phyloP scores from a whole-genome alignment of 2,329 filamentous ascomycete species.

The Trichoderma sp. region DNA sequence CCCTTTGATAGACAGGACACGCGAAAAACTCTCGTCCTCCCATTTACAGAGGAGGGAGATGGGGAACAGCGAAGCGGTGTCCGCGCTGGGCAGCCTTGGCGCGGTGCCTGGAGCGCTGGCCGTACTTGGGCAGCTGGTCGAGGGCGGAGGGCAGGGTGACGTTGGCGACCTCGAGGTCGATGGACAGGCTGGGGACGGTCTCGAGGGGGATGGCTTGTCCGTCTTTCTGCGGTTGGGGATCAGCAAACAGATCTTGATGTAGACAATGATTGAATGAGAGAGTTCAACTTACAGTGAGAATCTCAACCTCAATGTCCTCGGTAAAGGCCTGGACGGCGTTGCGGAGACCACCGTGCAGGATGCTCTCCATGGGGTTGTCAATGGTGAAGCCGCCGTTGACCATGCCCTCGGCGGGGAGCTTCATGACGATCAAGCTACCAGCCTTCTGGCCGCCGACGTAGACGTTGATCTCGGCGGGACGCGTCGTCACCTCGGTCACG shows the following conservation, averaged over 20 bases:
- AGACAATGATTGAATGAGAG: too few relatives aligned
- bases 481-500: conserved; percentile 40
- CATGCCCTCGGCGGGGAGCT: conserved; percentile 40
- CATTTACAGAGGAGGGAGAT: neutral
- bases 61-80: neutral
- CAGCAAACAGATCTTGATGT: neutral
- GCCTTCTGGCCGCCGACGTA: conserved; percentile 40
- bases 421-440: conserved; percentile 44
- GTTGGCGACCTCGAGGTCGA: conserved; percentile 43
- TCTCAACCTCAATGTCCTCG: conserved; percentile 39
- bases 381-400: conserved; percentile 45
- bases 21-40: too few relatives aligned
- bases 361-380: conserved; percentile 64
- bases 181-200: conserved; percentile 42
- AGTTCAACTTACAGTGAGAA: conserved; percentile 39
- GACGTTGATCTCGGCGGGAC: conserved; percentile 40
- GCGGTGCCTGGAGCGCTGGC: conserved; percentile 26
- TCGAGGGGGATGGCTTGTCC: conserved; percentile 37
- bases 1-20: neutral
- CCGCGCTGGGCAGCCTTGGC: conserved; percentile 12
- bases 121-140: conserved; percentile 38
- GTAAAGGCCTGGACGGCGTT: conserved; percentile 36
- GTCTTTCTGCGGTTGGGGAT: conserved; percentile 36
- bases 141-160: conserved; percentile 35
- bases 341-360: conserved; percentile 36